Evolutionary conservation across 257 asterid genomes (phyloP).

Genomic region (Anisodus tanguticus): DNA sequence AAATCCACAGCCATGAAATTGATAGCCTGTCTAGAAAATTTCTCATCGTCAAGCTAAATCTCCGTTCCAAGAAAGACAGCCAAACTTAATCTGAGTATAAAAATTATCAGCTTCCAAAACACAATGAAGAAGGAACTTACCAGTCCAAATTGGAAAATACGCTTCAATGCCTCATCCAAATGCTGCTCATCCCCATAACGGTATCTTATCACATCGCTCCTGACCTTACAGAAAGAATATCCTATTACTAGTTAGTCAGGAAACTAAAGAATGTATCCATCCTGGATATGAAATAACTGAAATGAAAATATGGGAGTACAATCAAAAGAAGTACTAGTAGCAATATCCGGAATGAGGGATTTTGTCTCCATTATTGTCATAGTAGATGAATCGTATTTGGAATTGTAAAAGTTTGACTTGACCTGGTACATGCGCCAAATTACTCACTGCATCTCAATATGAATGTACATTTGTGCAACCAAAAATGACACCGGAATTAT

Average conservation of each 20-base stretch:
- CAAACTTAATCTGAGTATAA: background rate
- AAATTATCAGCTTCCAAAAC: background rate
- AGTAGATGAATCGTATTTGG: background rate
- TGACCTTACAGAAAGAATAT: constrained; percentile 64
- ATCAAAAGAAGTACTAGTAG: background rate
- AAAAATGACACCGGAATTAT: too few species aligned
- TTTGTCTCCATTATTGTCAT: background rate
- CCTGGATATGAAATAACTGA: background rate
- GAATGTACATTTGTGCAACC: background rate
- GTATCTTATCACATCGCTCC: constrained; percentile 89
- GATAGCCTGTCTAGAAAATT: background rate
- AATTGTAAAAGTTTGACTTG: background rate
- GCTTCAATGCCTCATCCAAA: constrained; percentile 91
- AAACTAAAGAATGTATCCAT: background rate
- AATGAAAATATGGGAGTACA: constrained; percentile 2
- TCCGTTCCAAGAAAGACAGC: background rate
- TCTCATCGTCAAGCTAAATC: background rate
- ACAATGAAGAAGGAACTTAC: constrained; percentile 40
- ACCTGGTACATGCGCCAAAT: background rate
- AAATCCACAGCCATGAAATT: background rate
- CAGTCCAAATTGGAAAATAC: constrained; percentile 95
- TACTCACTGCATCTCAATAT: background rate
- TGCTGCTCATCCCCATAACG: constrained; percentile 99
- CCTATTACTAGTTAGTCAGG: constrained; percentile 25
- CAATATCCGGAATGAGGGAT: background rate